Conservation (phyloP, 2,329 filamentous ascomycete genomes). For the Beauveria medogensis region DNA sequence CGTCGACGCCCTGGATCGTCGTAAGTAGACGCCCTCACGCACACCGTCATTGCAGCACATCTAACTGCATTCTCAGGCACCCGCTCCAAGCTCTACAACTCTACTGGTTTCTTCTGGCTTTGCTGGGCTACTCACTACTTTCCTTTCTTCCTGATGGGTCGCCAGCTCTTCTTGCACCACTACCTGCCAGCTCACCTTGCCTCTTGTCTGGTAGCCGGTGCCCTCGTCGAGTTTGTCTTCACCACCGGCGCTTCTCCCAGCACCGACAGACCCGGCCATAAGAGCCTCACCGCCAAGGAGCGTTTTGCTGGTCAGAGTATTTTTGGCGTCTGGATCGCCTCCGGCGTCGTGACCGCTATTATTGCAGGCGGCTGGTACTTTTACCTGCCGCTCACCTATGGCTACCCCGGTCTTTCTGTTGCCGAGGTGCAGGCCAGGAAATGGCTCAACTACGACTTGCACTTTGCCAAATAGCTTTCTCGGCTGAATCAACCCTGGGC, state of each 20-base stretch:
- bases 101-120: slow-evolving; percentile 97
- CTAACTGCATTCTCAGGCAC: slow-evolving; percentile 50
- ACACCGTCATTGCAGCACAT: background rate
- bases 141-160: slow-evolving; percentile 96
- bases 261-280: slow-evolving; percentile 40
- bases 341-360: slow-evolving; percentile 57
- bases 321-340: slow-evolving; percentile 70
- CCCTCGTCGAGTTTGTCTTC: slow-evolving; percentile 92
- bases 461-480: slow-evolving; percentile 77
- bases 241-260: slow-evolving; percentile 60
- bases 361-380: slow-evolving; percentile 78
- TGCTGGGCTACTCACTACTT: slow-evolving; percentile 97
- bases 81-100: slow-evolving; percentile 92
- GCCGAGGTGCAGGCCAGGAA: slow-evolving; percentile 75
- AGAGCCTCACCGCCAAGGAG: slow-evolving; percentile 71
- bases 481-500: background rate
- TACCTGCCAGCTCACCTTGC: slow-evolving; percentile 93
- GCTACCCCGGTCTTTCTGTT: slow-evolving; percentile 78
- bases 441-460: slow-evolving; percentile 94
- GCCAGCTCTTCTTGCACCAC: slow-evolving; percentile 95
- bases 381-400: slow-evolving; percentile 93
- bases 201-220: slow-evolving; percentile 80
- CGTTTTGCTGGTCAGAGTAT: slow-evolving; percentile 73
- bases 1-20: slow-evolving; percentile 84
- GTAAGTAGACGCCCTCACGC: slow-evolving; percentile 50